Conservation (phyloP, 495 filamentous ascomycete species). For the Diplogelasinospora grovesii region DNA sequence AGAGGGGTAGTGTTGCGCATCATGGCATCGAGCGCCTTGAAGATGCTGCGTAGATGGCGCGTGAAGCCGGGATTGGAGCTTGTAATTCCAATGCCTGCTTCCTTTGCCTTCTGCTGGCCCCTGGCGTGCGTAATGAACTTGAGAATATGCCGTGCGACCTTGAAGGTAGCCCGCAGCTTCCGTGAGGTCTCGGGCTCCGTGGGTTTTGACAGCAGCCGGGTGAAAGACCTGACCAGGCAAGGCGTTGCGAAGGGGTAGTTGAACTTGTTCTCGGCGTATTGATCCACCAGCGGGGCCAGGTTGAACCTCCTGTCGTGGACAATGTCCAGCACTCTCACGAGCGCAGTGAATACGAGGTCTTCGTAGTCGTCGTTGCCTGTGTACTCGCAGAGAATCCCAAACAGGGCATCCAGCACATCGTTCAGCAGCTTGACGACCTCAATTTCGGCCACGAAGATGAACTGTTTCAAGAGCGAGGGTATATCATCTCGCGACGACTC, state of each 20-base stretch:
- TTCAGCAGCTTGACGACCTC: conserved; percentile 91
- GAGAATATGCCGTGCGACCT: conserved; percentile 86
- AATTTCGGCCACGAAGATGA: conserved; percentile 93
- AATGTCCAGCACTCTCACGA: conserved; percentile 86
- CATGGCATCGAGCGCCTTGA: conserved; percentile 78
- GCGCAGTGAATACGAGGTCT: conserved; percentile 82
- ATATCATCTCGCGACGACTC: conserved; percentile 63
- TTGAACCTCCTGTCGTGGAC: conserved; percentile 93
- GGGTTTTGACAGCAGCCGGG: conserved; percentile 68
- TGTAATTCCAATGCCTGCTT: conserved; percentile 83
- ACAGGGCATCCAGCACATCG: conserved; percentile 88
- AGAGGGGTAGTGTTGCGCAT: conserved; percentile 83
- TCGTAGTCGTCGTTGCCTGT: conserved; percentile 86
- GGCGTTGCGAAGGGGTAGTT: conserved; percentile 90
- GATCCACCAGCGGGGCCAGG: conserved; percentile 79
- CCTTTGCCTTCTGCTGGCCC: conserved; percentile 79
- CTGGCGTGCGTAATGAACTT: conserved; percentile 92
- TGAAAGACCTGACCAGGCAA: conserved; percentile 85
- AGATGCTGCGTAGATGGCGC: conserved; percentile 76
- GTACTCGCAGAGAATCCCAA: conserved; percentile 83
- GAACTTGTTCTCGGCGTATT: conserved; percentile 83
- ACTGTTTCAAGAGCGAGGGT: conserved; percentile 64
- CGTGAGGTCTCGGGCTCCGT: conserved; percentile 74
- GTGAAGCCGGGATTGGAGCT: conserved; percentile 69
- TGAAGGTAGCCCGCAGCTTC: conserved; percentile 84